A percentile compares a stretch with the other conserved stretches of the same genome.
These are phyloP conservation scores for Penicillium malachiteum DNA, from an alignment of 495 filamentous ascomycete species.

Conservation along the genomic window DNA sequence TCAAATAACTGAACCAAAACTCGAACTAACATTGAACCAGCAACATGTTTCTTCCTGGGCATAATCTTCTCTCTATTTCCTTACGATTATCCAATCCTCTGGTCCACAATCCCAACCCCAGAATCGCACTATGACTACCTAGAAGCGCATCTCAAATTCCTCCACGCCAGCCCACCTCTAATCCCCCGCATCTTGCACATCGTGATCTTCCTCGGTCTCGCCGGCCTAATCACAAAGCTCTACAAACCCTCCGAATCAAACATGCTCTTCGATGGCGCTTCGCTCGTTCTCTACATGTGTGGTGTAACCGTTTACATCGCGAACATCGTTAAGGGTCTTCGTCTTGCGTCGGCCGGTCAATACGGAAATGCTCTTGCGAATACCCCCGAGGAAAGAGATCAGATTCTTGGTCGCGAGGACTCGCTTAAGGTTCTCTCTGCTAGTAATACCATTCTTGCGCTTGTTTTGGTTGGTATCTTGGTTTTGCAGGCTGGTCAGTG, in stretches of 20 bases:
- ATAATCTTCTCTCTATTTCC: constrained; percentile 97
- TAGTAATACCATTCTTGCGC: constrained; percentile 90
- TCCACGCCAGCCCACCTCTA: constrained; percentile 83
- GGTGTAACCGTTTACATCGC: constrained; percentile 88
- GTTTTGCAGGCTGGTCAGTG: constrained; percentile 96
- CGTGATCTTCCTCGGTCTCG: constrained; percentile 80
- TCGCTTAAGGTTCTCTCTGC: constrained; percentile 87
- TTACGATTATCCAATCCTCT: constrained; percentile 97
- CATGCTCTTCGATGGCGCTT: constrained; percentile 93
- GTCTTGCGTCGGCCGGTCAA: constrained; percentile 62
- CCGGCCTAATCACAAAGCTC: constrained; percentile 89
- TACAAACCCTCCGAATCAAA: constrained; percentile 90
- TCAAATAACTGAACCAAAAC: not conserved
- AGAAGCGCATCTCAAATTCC: constrained; percentile 80
- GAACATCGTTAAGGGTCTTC: constrained; percentile 92
- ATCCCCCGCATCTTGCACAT: constrained; percentile 93
- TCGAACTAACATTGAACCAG: constrained; percentile 39
- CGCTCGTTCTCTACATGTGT: constrained; percentile 85
- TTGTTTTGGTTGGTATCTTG: constrained; percentile 86
- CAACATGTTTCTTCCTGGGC: constrained; percentile 93
- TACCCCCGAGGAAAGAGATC: constrained; percentile 31
- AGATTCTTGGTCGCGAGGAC: constrained; percentile 71
- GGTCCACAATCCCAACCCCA: constrained; percentile 67
- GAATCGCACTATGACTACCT: constrained; percentile 71
- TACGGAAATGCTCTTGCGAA: constrained; percentile 50